phyloP scores from a whole-genome alignment of 2,329 filamentous ascomycete species.

The Aureobasidium pullulans region DNA sequence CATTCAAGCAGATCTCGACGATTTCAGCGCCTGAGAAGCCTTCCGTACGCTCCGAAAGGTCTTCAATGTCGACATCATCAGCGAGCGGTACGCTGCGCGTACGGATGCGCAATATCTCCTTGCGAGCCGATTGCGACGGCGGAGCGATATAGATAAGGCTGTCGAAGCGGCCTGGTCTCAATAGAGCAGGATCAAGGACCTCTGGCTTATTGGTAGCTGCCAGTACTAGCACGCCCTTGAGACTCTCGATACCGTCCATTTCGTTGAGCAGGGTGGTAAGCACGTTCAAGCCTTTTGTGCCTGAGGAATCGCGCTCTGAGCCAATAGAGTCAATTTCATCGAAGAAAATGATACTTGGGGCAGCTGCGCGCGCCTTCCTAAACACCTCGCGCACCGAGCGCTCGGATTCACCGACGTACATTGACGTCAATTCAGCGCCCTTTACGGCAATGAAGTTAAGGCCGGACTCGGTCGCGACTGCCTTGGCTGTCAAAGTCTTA shows the following conservation, averaged over 20 bases:
- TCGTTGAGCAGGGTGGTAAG: conserved; percentile 85
- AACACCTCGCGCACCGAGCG: conserved; percentile 79
- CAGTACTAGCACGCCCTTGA: conserved; percentile 77
- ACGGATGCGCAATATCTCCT: conserved; percentile 67
- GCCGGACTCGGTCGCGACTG: conserved; percentile 80
- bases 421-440: conserved; percentile 85
- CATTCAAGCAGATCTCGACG: conserved; percentile 43
- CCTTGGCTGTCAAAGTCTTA: conserved; percentile 87
- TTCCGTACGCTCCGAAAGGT: conserved; percentile 58
- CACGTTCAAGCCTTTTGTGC: conserved; percentile 62
- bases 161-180: conserved; percentile 81
- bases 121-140: conserved; percentile 64
- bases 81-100: conserved; percentile 53
- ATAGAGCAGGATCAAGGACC: conserved; percentile 73
- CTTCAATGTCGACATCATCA: conserved; percentile 57
- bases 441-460: conserved; percentile 95
- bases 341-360: conserved; percentile 91
- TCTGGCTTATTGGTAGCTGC: conserved; percentile 90
- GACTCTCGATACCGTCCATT: conserved; percentile 87
- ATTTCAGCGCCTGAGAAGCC: conserved; percentile 86
- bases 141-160: conserved; percentile 78
- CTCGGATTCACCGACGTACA: conserved; percentile 96
- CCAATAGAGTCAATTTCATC: conserved; percentile 89
- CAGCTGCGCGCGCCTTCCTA: conserved; percentile 72
- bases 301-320: conserved; percentile 45